Base-by-base conservation (phyloP, 768 basidiomycete species). In the Auricularia sp. region DNA sequence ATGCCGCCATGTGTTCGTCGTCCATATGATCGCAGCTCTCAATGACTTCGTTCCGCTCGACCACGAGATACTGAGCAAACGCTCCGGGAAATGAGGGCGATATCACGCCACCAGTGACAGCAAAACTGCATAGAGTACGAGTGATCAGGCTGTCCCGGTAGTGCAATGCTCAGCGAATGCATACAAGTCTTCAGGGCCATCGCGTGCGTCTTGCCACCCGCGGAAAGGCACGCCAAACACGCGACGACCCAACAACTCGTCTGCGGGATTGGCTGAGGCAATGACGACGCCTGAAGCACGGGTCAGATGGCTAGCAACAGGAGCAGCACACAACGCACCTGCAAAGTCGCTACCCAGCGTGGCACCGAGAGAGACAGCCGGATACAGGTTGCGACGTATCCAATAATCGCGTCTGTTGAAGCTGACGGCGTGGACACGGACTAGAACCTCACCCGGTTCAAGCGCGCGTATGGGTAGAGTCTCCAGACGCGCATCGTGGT, bases 361-460 rank as follows among this genome's bases (percentile, higher is more conserved):
- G 62, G 77, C 82, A 18, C 83, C 89, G 36, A 82, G 72, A 2
- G 73, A 74, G 56, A 91, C 85, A 8, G 77, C 77, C 0, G 90
- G 88, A 69, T 92, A 91, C 70, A 77, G 74, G 10, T 87, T 87
- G 64, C 79, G 81, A 29, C 88, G 79, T 39, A 88, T 84, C 90
- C 90, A 92, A 11, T 90, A 88, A 69, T 91, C 90, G 70, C 87
- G 79, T 70, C 86, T 90, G 71, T 93, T 93, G 77, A 90, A 90
- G 16, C 82, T 84, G 0, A 80, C 88, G 14, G 90, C 88, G 21
- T 75, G 78, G 62, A 91, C 83, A 72, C 80, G 83, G 8, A 91
- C 86, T 7, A 89, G 77, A 0, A 91, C 72, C 72, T 91, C 78
- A 2, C 83, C 87, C 0, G 72, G 66, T 65, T 81, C 76, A 63